Evolutionary conservation across 768 basidiomycete species (phyloP), one percentile per base, ranked within the genome.

Genomic region (Dentipellis sp.): DNA sequence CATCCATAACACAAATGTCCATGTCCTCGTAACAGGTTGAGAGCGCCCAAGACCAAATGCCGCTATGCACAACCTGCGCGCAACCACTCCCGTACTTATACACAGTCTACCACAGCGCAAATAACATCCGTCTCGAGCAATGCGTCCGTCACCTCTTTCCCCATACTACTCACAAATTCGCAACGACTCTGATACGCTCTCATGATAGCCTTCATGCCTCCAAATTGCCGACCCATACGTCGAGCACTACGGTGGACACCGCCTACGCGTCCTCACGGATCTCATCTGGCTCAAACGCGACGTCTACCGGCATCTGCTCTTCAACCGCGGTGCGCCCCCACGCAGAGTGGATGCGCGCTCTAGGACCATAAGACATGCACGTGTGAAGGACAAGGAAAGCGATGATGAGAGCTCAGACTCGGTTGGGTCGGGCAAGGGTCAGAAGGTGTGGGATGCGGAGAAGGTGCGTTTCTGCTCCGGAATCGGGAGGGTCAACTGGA

Each of bases 141-240:
- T 93, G 91, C 67, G 90, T 91, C 50, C 63, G 86, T 80, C 40
- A 7, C 39, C 14, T 60, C 45, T 48, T 17, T 22, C 22, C 35
- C 8, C 35, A 54, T 34, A 29, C 6, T 6, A 29, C 37, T 36
- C 19, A 42, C 55, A 47, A n/a, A 19, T 46, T 48, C 52, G 40
- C 46, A 21, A 39, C 23, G 63, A 52, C 63, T 6, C 58, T 50
- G 36, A 50, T 46, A 52, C 47, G 59, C 59, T 39, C 40, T 8
- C 54, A 22, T 10, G 29, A n/a, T 59, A 88, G 87, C 69, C 72
- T 22, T 71, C 71, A 54, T 89, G 88, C 64, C 76, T 75, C 38
- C 69, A 72, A 23, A 91, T 92, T 63, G 89, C 84, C 0, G 91
- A 94, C 69, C 88, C 88, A 56, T 93, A 92, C 62, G 88, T 92